Evolutionary conservation across 805 yeast species (phyloP), one percentile per base, ranked within the genome.

Genomic region (Cyberlindnera maclurae): DNA sequence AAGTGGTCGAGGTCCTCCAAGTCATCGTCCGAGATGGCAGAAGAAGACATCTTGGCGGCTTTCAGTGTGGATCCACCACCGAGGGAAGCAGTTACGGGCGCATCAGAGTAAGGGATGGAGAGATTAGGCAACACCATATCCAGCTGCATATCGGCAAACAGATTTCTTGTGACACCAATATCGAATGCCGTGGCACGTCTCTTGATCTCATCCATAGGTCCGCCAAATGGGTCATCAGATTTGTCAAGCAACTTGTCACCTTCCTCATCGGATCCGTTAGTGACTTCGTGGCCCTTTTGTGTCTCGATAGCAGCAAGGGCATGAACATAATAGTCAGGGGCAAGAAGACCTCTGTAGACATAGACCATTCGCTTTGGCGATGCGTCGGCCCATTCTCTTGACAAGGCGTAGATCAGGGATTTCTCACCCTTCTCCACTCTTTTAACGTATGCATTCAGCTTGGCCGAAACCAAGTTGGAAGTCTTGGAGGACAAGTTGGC

Each of bases 311-410:
- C 77, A 45, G 71, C 73, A 37, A 77, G 73, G 7, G 84, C 90
- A 54, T 79, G 85, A 29, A 77, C 62, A 50, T 79, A 80, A 60
- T 80, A 84, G 55, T 83, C 89, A n/a, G 76, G 70, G 24, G 90
- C 74, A 44, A 84, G 65, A 22, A 82, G 63, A 29, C 94, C 95
- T 52, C 93, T 75, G 59, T 84, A 84, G 36, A 82, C 88, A 53
- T 84, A 84, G 20, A 84, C 88, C 95, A 84, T 84, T 65, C 95
- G 71, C 54, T 84, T 80, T 37, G 95, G 95, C 3, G 87, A 78
- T 13, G 90, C 87, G 58, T 83, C 90, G 3, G 94, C 90, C 95
- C 95, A 84, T 59, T 84, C 93, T 62, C 95, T 74, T 1, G 87
- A 79, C 31, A 84, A 63, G 15, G 90, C 86, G 58, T 84, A 84